Percentiles rank a stretch among this genome's conserved stretches.
phyloP scores from a whole-genome alignment of 139 green algal genomes.

The Zygnema circumcarinatum region DNA sequence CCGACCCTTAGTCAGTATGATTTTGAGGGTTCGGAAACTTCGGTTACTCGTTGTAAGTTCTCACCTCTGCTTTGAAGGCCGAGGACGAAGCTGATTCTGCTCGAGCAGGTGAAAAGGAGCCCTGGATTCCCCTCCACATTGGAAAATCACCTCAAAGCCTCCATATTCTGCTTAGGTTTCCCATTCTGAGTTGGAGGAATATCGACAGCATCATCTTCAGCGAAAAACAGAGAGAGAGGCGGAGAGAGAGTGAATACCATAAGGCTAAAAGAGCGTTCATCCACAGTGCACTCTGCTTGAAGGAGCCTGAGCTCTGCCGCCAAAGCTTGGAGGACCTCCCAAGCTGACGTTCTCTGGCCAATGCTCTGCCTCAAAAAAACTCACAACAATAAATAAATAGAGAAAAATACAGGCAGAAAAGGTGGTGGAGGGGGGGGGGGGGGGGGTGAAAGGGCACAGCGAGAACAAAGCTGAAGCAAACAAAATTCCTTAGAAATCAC shows the following conservation, averaged over 20 bases:
- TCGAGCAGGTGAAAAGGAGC: not conserved
- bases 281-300: not conserved
- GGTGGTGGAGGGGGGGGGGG: too few species aligned
- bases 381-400: not conserved
- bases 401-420: not conserved
- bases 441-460: not conserved
- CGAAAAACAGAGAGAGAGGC: not conserved
- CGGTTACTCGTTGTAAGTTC: too few species aligned
- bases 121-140: not conserved
- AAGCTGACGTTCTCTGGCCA: conserved; percentile 12
- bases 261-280: not conserved
- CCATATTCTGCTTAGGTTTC: too few species aligned
- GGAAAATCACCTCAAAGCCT: not conserved
- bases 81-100: not conserved
- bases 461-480: not conserved
- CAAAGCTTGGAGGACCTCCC: conserved; percentile 20
- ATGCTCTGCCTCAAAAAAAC: not conserved
- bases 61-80: too few species aligned
- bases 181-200: too few species aligned
- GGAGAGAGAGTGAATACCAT: not conserved
- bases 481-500: not conserved
- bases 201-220: not conserved
- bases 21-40: too few species aligned
- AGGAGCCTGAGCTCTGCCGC: not conserved
- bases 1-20: too few species aligned